Evolutionary conservation across 352 stramenopile species (phyloP).

Genomic region (Phytophthora fragariae): DNA sequence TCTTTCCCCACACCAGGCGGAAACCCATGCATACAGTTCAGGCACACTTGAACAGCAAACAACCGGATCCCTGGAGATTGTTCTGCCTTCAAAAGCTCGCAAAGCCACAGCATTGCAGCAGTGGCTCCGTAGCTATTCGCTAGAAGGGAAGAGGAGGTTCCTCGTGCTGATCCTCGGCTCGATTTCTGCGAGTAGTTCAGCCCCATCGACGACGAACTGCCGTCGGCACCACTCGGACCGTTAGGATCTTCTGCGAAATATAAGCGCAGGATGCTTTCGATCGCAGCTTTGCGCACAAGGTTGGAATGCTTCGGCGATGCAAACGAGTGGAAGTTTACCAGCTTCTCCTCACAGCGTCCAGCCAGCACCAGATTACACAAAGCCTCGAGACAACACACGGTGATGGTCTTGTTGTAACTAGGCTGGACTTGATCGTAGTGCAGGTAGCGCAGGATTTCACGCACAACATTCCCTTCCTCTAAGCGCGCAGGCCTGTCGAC

Average conservation of each 20-base stretch:
- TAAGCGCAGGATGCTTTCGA: constrained; percentile 84
- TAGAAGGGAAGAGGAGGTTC: constrained; percentile 31
- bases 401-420: constrained; percentile 85
- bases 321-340: constrained; percentile 77
- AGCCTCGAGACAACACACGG: constrained; percentile 82
- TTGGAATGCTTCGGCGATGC: constrained; percentile 76
- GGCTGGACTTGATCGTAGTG: constrained; percentile 89
- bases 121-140: constrained; percentile 70
- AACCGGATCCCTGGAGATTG: constrained; percentile 76
- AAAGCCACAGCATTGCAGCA: constrained; percentile 76
- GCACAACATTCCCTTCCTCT: constrained; percentile 61
- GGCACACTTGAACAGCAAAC: constrained; percentile 80
- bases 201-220: constrained; percentile 22
- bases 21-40: constrained; percentile 86
- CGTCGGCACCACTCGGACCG: constrained; percentile 27
- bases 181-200: constrained; percentile 28
- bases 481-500: constrained; percentile 66
- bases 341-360: constrained; percentile 71
- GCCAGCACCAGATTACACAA: constrained; percentile 82
- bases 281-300: constrained; percentile 82
- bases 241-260: constrained; percentile 85
- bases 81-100: constrained; percentile 66
- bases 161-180: constrained; percentile 22
- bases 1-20: constrained; percentile 73
- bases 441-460: constrained; percentile 80